These are phyloP conservation scores for Eremomyces bilateralis DNA, from an alignment of 495 filamentous ascomycete species.

Conservation along the genomic window DNA sequence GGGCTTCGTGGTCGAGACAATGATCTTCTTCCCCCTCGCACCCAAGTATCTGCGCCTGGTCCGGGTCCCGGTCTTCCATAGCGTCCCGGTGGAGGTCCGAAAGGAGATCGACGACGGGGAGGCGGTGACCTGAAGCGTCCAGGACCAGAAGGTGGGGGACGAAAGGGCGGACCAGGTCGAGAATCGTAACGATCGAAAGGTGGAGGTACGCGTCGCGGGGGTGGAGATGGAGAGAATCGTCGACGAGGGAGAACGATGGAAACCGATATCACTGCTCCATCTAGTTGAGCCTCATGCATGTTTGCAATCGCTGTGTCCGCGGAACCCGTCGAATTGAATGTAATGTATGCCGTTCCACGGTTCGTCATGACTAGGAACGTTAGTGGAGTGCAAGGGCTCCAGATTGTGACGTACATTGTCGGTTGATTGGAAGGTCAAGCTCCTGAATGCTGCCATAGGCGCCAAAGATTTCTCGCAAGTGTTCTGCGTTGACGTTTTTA, in stretches of 20 bases:
- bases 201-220: constrained; percentile 5
- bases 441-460: constrained; percentile 68
- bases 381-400: neutral
- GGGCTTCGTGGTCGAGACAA: constrained; percentile 23
- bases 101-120: constrained; percentile 7
- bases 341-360: constrained; percentile 82
- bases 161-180: constrained; percentile 13
- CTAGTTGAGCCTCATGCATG: constrained; percentile 95
- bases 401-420: constrained; percentile 37
- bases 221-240: constrained; percentile 20
- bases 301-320: constrained; percentile 81
- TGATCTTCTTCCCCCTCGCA: constrained; percentile 25
- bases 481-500: constrained; percentile 77
- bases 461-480: constrained; percentile 82
- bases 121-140: constrained; percentile 9
- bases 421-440: constrained; percentile 74
- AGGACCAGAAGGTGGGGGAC: constrained; percentile 1
- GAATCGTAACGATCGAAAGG: constrained; percentile 5
- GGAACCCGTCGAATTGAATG: constrained; percentile 54
- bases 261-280: constrained; percentile 71
- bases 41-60: constrained; percentile 2
- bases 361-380: constrained; percentile 52
- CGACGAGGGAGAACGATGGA: constrained; percentile 84
- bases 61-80: constrained; percentile 14
- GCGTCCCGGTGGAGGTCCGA: constrained; percentile 16